Evolutionary conservation across 768 basidiomycete genomes (phyloP), one percentile per base, ranked within the genome.

Genomic region (Cantharellus anzutake): DNA sequence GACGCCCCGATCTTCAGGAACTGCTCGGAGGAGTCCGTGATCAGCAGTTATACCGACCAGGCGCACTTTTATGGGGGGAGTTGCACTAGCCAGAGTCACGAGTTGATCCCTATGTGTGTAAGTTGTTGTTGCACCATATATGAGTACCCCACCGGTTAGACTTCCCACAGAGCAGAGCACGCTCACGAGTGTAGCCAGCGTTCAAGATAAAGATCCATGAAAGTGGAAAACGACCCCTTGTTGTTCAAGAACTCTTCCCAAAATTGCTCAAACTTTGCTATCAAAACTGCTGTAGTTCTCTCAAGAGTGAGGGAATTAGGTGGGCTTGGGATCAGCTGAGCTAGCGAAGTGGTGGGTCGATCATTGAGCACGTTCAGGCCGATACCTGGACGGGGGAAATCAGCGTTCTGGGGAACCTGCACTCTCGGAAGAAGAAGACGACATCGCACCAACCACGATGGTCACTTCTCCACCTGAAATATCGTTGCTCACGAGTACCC

Each of bases 111-210:
- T 93, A 69, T 2, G 3, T 34, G 5, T 35, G 1, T 29, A 29
- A 29, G 20, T 29, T 29, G 20, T 29, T 29, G 20, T 29, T 29
- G 20, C 20, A 29, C 20, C 20, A 29, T 29, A 29, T 29, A 29
- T 29, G 20, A 29, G 20, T 29, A 29, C 20, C 20, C 4, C 14
- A 20, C 37, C 41, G 39, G 20, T 29, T 29, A 29, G 20, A 29
- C 20, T 29, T 29, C 20, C n/a, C 5, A 57, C 38, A 37, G 48
- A 5, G 5, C 29, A 41, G 53, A 5, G 7, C 59, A 57, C 41
- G 81, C 91, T 64, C 59, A 97, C 93, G 85, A 84, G 69, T 98
- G 94, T 60, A 98, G 72, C 94, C 96, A 99, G 29, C 81, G 71
- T 34, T 78, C 72, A 40, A 84, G 77, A 69, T 98, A 99, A 39